Evolutionary conservation across 2,329 filamentous ascomycete genomes (phyloP).

Genomic region (Fusarium abutilonis): DNA sequence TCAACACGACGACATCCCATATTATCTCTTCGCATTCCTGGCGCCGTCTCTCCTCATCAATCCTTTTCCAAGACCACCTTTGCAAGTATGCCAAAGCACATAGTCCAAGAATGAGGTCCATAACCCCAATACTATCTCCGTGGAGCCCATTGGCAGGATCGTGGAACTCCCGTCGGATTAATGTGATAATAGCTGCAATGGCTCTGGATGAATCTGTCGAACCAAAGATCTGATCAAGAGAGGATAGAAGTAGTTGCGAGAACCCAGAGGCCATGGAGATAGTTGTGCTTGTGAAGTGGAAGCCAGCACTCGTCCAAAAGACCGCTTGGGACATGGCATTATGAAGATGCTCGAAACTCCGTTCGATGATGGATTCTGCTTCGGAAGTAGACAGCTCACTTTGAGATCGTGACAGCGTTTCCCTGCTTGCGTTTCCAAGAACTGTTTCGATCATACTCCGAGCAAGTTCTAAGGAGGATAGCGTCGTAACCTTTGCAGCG

Average conservation of each 20-base stretch:
- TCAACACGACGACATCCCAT: slow-evolving; percentile 73
- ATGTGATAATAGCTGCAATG: slow-evolving; percentile 71
- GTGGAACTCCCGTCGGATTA: slow-evolving; percentile 71
- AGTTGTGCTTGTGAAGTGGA: slow-evolving; percentile 66
- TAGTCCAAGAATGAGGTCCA: slow-evolving; percentile 69
- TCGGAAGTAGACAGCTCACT: slow-evolving; percentile 61
- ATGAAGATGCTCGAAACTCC: slow-evolving; percentile 66
- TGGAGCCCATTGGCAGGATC: slow-evolving; percentile 68
- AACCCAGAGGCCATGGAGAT: slow-evolving; percentile 64
- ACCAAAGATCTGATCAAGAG: slow-evolving; percentile 71
- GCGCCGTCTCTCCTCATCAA: slow-evolving; percentile 60
- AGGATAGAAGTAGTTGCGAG: slow-evolving; percentile 66
- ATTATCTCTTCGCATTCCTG: slow-evolving; percentile 65
- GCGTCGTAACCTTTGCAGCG: slow-evolving; percentile 64
- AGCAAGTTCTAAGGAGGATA: slow-evolving; percentile 67
- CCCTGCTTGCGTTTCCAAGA: slow-evolving; percentile 62
- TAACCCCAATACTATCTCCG: slow-evolving; percentile 68
- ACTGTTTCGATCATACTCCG: slow-evolving; percentile 65
- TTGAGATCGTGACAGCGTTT: slow-evolving; percentile 57
- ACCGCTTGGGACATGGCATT: slow-evolving; percentile 66
- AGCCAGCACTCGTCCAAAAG: slow-evolving; percentile 70
- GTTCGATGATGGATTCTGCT: slow-evolving; percentile 66
- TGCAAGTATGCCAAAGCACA: slow-evolving; percentile 71
- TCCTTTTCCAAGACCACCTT: slow-evolving; percentile 61
- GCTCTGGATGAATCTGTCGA: slow-evolving; percentile 75